phyloP scores from a whole-genome alignment of 495 filamentous ascomycete species.

The Neurospora sp. region DNA sequence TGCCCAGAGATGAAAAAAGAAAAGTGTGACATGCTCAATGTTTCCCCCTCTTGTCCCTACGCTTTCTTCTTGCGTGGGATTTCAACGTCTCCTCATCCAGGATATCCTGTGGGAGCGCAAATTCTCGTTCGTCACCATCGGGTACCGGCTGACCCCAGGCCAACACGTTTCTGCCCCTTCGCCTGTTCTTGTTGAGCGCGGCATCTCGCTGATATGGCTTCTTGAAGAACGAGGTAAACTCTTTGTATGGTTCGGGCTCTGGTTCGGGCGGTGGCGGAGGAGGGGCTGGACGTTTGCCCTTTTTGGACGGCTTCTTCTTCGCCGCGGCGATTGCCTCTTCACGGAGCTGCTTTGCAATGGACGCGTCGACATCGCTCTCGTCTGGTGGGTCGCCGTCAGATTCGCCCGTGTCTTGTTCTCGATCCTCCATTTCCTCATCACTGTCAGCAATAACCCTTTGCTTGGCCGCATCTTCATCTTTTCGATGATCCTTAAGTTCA shows the following conservation, averaged over 20 bases:
- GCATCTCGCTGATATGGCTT: slow-evolving; percentile 67
- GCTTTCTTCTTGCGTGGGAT: slow-evolving; percentile 52
- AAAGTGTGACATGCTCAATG: slow-evolving; percentile 8
- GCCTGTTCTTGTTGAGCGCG: slow-evolving; percentile 54
- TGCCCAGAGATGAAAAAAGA: neutral
- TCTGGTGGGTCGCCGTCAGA: slow-evolving; percentile 19
- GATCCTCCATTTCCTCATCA: slow-evolving; percentile 14
- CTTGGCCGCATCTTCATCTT: slow-evolving; percentile 19
- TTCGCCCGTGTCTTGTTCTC: slow-evolving; percentile 9
- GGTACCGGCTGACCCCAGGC: slow-evolving; percentile 81
- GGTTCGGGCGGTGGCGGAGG: slow-evolving; percentile 4
- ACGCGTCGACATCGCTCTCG: slow-evolving; percentile 60
- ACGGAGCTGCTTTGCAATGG: slow-evolving; percentile 61
- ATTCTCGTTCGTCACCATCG: slow-evolving; percentile 57
- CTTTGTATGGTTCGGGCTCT: slow-evolving; percentile 32
- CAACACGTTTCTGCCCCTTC: slow-evolving; percentile 42
- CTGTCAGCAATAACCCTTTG: slow-evolving; percentile 7
- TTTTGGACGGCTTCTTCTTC: slow-evolving; percentile 8
- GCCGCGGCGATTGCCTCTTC: slow-evolving; percentile 51
- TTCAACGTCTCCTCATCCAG: slow-evolving; percentile 57
- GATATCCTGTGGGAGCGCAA: slow-evolving; percentile 62
- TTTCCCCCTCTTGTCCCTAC: slow-evolving; percentile 23
- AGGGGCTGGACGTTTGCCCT: neutral
- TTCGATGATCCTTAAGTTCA: slow-evolving; percentile 12
- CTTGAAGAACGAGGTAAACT: slow-evolving; percentile 77